These are phyloP conservation scores for Geosmithia morbida DNA, from an alignment of 2,329 filamentous ascomycete species.

Conservation along the genomic window DNA sequence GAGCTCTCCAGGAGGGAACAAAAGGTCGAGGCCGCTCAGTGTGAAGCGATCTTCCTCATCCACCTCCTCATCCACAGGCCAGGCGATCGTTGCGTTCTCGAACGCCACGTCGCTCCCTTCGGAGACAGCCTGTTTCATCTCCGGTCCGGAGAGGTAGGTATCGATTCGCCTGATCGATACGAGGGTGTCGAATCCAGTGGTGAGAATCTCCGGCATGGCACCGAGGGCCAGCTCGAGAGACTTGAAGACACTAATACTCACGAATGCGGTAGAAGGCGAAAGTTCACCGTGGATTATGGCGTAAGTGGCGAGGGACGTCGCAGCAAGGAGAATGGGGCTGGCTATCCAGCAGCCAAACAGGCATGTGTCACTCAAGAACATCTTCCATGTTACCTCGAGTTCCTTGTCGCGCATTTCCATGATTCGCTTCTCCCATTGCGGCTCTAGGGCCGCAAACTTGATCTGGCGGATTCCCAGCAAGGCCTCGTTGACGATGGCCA, in stretches of 20 bases:
- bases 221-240: conserved; percentile 59
- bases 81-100: conserved; percentile 54
- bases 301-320: conserved; percentile 56
- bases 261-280: conserved; percentile 63
- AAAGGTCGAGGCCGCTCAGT: conserved; percentile 47
- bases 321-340: conserved; percentile 60
- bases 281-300: conserved; percentile 47
- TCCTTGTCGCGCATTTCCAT: conserved; percentile 47
- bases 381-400: conserved; percentile 49
- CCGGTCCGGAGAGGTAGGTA: conserved; percentile 52
- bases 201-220: conserved; percentile 58
- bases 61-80: conserved; percentile 54
- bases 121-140: conserved; percentile 40
- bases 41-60: conserved; percentile 47
- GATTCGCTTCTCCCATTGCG: conserved; percentile 61
- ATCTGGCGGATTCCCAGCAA: conserved; percentile 71
- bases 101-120: conserved; percentile 48
- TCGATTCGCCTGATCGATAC: conserved; percentile 62
- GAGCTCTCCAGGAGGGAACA: conserved; percentile 54
- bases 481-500: conserved; percentile 62
- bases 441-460: conserved; percentile 67
- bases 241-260: conserved; percentile 60
- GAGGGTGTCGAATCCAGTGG: conserved; percentile 55
- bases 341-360: conserved; percentile 57
- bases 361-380: conserved; percentile 48